Evolutionary conservation across 2,329 filamentous ascomycete species (phyloP), one percentile per base, ranked within the genome.

Genomic region (Trichoderma sp.): DNA sequence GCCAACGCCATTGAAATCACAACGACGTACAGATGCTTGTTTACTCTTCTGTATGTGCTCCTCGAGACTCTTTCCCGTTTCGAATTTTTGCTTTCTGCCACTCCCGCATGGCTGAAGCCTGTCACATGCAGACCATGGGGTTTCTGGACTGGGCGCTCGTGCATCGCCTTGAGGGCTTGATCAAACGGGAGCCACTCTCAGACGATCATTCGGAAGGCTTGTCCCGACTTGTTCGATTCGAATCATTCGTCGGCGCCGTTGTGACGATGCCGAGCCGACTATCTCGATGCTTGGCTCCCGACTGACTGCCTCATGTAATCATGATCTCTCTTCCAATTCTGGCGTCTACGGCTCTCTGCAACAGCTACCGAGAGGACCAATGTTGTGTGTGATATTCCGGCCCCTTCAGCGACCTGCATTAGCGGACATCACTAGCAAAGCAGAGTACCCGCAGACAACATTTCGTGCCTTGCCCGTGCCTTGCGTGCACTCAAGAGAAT

Each of bases 401-500:
- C 26, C 50, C 59, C 26, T 63, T 63, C 41, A 63, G 50, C 43
- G 59, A 63, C 59, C 59, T 63, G 59, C 59, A 63, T 63, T 63
- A 63, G 59, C 41, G 59, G 43, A 30, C n/a, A n/a, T n/a, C n/a
- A 63, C 41, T 63, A 47, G 41, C 50, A 39, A 7, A 59, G 5
- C 4, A 24, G 19, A 39, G 26, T 17, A 52, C 59, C 59, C 34
- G 50, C 59, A 47, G 48, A 50, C 47, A 4, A 63, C 59, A 47
- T 47, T 12, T 52, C 41, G 50, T 39, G 50, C 43, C 59, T 41
- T 55, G n/a, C 26, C 41, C 41, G 50, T 55, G 34, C 59, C 59
- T 63, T 63, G 59, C 59, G 48, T 62, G 59, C 41, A 24, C 19
- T 9, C 28, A 17, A 39, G 45, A 43, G 45, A 34, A 43, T 60